Percentiles rank a stretch among this genome's conserved stretches.
These are phyloP conservation scores for Kuraishia hungarica DNA, from an alignment of 805 yeast species.

Conservation along the genomic window DNA sequence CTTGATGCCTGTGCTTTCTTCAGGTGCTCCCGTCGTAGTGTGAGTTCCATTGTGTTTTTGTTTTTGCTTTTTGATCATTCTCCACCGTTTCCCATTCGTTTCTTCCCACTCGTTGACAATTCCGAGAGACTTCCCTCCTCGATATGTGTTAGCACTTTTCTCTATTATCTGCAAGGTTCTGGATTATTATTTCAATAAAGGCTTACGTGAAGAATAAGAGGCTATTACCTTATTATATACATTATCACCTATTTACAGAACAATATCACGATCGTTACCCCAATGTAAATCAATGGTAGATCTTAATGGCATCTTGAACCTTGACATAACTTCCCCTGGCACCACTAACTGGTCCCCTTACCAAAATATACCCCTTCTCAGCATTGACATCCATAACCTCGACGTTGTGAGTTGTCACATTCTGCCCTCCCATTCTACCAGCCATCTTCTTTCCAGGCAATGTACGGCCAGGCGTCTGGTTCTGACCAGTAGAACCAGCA, in stretches of 20 bases:
- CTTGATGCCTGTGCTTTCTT: too few relatives aligned
- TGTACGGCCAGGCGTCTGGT: constrained; percentile 93
- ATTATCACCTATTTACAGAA: background rate
- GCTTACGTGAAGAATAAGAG: background rate
- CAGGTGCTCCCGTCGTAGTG: too few relatives aligned
- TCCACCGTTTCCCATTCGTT: background rate
- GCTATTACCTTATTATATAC: background rate
- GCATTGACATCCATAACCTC: constrained; percentile 75
- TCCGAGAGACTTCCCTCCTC: background rate
- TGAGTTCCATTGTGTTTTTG: too few relatives aligned
- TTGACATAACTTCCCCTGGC: constrained; percentile 68
- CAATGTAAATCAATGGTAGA: constrained; percentile 8
- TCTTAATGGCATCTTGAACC: constrained; percentile 70
- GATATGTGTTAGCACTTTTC: background rate
- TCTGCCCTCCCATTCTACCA: constrained; percentile 85
- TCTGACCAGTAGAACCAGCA: constrained; percentile 96
- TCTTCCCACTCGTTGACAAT: background rate
- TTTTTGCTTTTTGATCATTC: too few relatives aligned
- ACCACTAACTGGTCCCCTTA: constrained; percentile 90
- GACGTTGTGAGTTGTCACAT: constrained; percentile 66
- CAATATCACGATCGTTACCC: background rate
- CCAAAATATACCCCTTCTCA: constrained; percentile 69
- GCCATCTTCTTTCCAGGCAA: constrained; percentile 98
- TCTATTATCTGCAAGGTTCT: background rate
- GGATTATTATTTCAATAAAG: background rate